phyloP scores from a whole-genome alignment of 306 rosid species.

The Trifolium repens region DNA sequence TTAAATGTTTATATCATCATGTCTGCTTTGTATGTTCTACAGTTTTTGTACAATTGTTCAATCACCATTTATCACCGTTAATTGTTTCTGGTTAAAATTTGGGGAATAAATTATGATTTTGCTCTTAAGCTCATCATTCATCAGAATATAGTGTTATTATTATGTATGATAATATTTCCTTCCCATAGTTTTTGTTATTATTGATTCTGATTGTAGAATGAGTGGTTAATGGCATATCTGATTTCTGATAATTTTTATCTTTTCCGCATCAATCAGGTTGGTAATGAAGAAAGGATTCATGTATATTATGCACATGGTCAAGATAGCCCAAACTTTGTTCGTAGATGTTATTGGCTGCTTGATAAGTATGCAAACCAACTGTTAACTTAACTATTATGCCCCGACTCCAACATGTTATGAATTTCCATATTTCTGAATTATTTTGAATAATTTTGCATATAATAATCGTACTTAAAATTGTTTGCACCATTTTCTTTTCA shows the following conservation, averaged over 20 bases:
- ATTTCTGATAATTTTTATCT: constrained; percentile 37
- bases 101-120: constrained; percentile 24
- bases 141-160: constrained; percentile 24
- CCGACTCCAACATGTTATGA: constrained; percentile 28
- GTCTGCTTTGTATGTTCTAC: constrained; percentile 24
- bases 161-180: constrained; percentile 13
- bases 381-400: constrained; percentile 20
- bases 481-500: constrained; percentile 56
- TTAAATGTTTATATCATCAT: constrained; percentile 18
- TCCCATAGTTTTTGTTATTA: constrained; percentile 18
- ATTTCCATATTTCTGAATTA: constrained; percentile 31
- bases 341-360: constrained; percentile 97
- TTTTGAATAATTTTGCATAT: constrained; percentile 17
- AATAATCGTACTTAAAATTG: constrained; percentile 18
- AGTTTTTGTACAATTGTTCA: constrained; percentile 18
- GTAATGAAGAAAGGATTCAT: constrained; percentile 96
- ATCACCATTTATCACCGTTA: constrained; percentile 5
- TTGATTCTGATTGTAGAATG: constrained; percentile 23
- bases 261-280: constrained; percentile 65
- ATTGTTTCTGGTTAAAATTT: constrained; percentile 30
- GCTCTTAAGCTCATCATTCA: neutral
- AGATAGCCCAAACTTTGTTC: constrained; percentile 77
- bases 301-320: constrained; percentile 96
- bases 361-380: constrained; percentile 75
- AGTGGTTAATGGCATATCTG: constrained; percentile 18